phyloP scores from a whole-genome alignment of 2,329 filamentous ascomycete species.

The Didymella sp. region DNA sequence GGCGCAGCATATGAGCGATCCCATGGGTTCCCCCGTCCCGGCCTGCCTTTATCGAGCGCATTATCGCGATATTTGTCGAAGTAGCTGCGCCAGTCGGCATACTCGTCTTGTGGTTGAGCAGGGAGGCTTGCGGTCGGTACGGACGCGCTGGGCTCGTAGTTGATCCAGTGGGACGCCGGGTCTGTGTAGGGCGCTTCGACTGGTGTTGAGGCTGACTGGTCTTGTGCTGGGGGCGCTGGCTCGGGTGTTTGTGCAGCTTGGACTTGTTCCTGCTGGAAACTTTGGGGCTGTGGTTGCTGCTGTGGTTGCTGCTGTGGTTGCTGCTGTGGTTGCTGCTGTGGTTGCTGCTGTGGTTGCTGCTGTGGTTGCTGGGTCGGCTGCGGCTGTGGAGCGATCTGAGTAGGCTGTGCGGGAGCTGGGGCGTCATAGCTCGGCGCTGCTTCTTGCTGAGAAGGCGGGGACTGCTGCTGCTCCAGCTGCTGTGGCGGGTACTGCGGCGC shows the following conservation, averaged over 20 bases:
- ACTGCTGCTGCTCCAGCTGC: not conserved
- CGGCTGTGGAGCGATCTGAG: not conserved
- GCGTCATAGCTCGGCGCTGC: not conserved
- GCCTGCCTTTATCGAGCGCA: not conserved
- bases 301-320: not conserved
- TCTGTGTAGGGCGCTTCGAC: conserved; percentile 3
- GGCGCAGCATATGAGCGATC: not conserved
- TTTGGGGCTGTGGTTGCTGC: not conserved
- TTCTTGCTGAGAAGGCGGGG: not conserved
- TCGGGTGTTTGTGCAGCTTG: not conserved
- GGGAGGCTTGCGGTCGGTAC: not conserved
- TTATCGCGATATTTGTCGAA: conserved; percentile 7
- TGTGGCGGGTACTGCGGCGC: conserved; percentile 1
- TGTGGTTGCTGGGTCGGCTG: not conserved
- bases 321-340: not conserved
- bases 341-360: not conserved
- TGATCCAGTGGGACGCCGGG: conserved; percentile 1
- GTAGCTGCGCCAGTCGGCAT: conserved; percentile 11
- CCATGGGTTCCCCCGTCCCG: not conserved
- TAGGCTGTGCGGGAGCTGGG: not conserved
- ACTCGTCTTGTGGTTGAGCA: not conserved
- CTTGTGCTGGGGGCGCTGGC: not conserved
- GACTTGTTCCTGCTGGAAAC: not conserved
- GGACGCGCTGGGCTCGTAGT: not conserved
- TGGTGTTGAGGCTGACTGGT: not conserved